Evolutionary conservation across 2,329 filamentous ascomycete genomes (phyloP).

Genomic region (Hyphodiscus sp.): DNA sequence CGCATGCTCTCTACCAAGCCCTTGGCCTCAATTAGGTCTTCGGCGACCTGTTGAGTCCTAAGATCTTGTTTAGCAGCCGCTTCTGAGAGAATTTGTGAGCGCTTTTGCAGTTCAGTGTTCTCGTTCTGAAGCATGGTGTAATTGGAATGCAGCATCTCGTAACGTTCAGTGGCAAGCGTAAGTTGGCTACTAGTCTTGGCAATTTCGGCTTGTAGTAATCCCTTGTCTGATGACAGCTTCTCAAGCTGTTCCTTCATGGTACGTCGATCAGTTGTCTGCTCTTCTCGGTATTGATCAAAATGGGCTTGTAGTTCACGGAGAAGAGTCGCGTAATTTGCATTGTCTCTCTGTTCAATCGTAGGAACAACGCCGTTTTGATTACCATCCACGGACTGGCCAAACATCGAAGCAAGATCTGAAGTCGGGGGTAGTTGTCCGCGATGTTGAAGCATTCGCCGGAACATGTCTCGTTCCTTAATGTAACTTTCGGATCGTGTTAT

Average conservation of each 20-base stretch:
- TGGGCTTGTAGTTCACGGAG: conserved; percentile 83
- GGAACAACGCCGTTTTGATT: conserved; percentile 46
- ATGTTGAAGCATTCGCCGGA: conserved; percentile 86
- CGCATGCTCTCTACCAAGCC: conserved; percentile 79
- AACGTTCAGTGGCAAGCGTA: conserved; percentile 73
- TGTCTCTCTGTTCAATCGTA: conserved; percentile 53
- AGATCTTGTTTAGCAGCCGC: conserved; percentile 85
- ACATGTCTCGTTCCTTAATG: conserved; percentile 94
- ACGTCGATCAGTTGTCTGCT: conserved; percentile 73
- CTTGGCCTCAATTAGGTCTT: conserved; percentile 84
- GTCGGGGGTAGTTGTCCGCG: conserved; percentile 52
- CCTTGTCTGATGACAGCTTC: conserved; percentile 74
- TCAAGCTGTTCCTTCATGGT: conserved; percentile 82
- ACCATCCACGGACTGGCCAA: conserved; percentile 65
- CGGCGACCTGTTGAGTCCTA: conserved; percentile 82
- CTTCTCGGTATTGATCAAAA: conserved; percentile 84
- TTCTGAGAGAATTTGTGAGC: conserved; percentile 70
- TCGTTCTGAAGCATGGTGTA: conserved; percentile 77
- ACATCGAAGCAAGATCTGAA: conserved; percentile 58
- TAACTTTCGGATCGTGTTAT: conserved; percentile 84
- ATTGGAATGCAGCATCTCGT: conserved; percentile 84
- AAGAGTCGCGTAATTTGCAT: conserved; percentile 68
- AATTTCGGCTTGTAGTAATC: conserved; percentile 72
- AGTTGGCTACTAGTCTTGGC: conserved; percentile 76
- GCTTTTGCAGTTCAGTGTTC: conserved; percentile 80